phyloP scores from a whole-genome alignment of 2,329 filamentous ascomycete genomes.

The Domatiomyces catenatus region DNA sequence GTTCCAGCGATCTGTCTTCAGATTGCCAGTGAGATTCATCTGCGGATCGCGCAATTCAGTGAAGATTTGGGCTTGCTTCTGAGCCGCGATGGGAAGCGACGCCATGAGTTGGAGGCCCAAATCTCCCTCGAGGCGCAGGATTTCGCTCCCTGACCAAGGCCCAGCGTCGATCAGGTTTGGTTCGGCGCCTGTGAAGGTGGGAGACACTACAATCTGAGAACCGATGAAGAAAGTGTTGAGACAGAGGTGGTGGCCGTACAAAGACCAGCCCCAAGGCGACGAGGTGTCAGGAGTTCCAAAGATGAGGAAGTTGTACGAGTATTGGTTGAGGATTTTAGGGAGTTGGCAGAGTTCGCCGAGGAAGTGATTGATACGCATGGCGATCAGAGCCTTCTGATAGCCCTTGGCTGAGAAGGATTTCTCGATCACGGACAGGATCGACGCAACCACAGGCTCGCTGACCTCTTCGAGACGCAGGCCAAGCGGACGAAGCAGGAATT shows the following conservation, averaged over 20 bases:
- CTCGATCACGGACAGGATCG: slow-evolving; percentile 42
- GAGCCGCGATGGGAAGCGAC: slow-evolving; percentile 33
- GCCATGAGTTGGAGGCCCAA: slow-evolving; percentile 58
- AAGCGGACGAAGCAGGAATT: slow-evolving; percentile 54
- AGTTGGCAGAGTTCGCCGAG: slow-evolving; percentile 52
- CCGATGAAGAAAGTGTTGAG: slow-evolving; percentile 54
- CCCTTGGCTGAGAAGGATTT: slow-evolving; percentile 52
- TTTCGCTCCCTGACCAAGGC: slow-evolving; percentile 46
- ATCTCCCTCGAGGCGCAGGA: slow-evolving; percentile 49
- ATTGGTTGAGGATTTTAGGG: slow-evolving; percentile 53
- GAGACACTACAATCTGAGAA: slow-evolving; percentile 51
- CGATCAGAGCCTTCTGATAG: slow-evolving; percentile 51
- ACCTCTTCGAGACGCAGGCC: slow-evolving; percentile 56
- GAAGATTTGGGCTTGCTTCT: slow-evolving; percentile 41
- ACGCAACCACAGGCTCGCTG: slow-evolving; percentile 27
- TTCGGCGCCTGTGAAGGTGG: slow-evolving; percentile 68
- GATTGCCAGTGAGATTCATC: slow-evolving; percentile 31
- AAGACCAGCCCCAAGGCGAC: slow-evolving; percentile 53
- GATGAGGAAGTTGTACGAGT: slow-evolving; percentile 60
- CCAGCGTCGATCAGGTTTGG: slow-evolving; percentile 59
- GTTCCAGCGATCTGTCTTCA: slow-evolving; percentile 51
- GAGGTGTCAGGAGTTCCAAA: slow-evolving; percentile 47
- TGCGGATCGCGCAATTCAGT: slow-evolving; percentile 44
- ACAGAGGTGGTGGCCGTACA: slow-evolving; percentile 69
- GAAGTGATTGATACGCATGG: slow-evolving; percentile 63